phyloP scores from a whole-genome alignment of 225 moss, liverwort and hornwort species.

The Physcomitrellopsis africana region DNA sequence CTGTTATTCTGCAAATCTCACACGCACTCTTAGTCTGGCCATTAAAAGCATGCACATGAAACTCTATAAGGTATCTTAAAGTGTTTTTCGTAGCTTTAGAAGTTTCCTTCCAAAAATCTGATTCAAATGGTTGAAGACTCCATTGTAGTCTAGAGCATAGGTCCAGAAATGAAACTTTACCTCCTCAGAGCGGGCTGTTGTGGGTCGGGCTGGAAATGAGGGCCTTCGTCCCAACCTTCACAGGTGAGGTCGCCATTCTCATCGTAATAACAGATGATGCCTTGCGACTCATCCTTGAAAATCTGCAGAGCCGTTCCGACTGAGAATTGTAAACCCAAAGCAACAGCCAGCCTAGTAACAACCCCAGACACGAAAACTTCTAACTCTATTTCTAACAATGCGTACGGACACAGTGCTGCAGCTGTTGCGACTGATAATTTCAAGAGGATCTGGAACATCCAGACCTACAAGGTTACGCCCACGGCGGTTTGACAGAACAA shows the following conservation, averaged over 20 bases:
- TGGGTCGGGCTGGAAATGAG: constrained; percentile 68
- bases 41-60: background rate
- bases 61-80: background rate
- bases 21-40: too few species aligned
- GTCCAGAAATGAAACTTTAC: constrained; percentile 9
- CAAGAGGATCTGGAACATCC: too few species aligned
- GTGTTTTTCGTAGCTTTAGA: background rate
- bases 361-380: too few species aligned
- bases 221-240: constrained; percentile 89
- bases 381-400: too few species aligned
- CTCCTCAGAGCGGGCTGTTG: constrained; percentile 43
- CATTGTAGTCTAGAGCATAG: background rate
- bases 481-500: background rate
- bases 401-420: too few species aligned
- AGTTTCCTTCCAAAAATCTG: background rate
- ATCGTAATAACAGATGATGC: constrained; percentile 71
- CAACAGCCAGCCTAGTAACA: too few species aligned
- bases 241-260: constrained; percentile 69
- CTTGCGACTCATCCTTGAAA: constrained; percentile 69
- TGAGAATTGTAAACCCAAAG: background rate
- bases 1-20: too few species aligned
- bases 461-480: too few species aligned
- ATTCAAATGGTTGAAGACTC: background rate
- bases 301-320: constrained; percentile 30
- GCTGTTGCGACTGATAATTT: too few species aligned